Conservation (phyloP, 495 filamentous ascomycete species). For the Aspergillus bertholletiae region DNA sequence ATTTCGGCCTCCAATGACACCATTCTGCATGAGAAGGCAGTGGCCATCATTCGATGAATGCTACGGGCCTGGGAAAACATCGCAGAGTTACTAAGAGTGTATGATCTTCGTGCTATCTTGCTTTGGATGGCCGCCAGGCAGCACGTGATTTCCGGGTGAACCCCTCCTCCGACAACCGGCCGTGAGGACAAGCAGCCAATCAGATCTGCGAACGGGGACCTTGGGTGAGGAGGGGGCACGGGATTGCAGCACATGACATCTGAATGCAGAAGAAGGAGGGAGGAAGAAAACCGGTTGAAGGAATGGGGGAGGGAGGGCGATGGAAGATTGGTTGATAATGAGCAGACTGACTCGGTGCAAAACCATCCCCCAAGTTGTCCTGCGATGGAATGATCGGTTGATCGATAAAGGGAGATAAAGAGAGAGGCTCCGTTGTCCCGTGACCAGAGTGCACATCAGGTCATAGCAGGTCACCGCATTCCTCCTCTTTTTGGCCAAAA, state of each 20-base stretch:
- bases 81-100: not conserved
- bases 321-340: not conserved
- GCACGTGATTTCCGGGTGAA: slow-evolving; percentile 29
- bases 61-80: slow-evolving; percentile 1
- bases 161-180: slow-evolving; percentile 22
- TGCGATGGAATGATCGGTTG: not conserved
- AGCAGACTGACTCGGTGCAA: not conserved
- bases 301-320: not conserved
- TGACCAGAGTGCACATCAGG: slow-evolving; percentile 33
- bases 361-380: not conserved
- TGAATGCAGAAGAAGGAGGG: slow-evolving; percentile 10
- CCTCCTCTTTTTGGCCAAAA: slow-evolving; percentile 21
- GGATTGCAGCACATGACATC: slow-evolving; percentile 42
- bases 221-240: slow-evolving; percentile 38
- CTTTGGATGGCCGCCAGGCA: slow-evolving; percentile 9
- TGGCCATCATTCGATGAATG: not conserved
- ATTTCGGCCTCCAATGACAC: slow-evolving; percentile 1
- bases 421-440: slow-evolving; percentile 25
- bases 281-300: slow-evolving; percentile 15
- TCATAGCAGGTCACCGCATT: slow-evolving; percentile 18
- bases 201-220: slow-evolving; percentile 5
- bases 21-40: not conserved
- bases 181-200: slow-evolving; percentile 28
- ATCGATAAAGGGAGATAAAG: not conserved
- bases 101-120: not conserved